A percentile compares a stretch with the other conserved stretches of the same genome.
Evolutionary conservation across 768 basidiomycete species (phyloP).

Genomic region (Mycena pura): DNA sequence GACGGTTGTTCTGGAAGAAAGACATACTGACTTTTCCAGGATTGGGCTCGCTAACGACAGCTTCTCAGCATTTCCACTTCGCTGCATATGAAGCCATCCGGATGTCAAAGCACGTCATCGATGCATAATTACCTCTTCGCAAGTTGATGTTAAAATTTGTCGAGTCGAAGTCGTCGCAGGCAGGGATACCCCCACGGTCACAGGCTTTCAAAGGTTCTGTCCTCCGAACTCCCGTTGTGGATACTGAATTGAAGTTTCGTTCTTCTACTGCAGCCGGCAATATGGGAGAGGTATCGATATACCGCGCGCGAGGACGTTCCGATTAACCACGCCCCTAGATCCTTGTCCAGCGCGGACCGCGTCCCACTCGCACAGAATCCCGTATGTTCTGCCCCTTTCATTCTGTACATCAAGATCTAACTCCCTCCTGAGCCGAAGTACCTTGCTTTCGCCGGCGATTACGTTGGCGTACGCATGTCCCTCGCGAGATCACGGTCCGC

Average conservation of each 20-base stretch:
- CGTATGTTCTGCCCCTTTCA: slow-evolving; percentile 56
- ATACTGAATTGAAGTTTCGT: neutral
- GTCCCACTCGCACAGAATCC: slow-evolving; percentile 80
- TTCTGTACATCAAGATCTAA: slow-evolving; percentile 24
- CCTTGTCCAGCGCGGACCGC: slow-evolving; percentile 80
- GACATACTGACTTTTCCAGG: slow-evolving; percentile 27
- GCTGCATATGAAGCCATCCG: slow-evolving; percentile 55
- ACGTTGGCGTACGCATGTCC: slow-evolving; percentile 44
- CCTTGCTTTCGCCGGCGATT: slow-evolving; percentile 51
- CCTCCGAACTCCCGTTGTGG: neutral
- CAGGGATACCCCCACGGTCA: slow-evolving; percentile 57
- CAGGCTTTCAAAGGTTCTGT: slow-evolving; percentile 66
- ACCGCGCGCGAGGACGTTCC: neutral
- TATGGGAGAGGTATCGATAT: slow-evolving; percentile 52
- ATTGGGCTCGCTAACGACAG: slow-evolving; percentile 73
- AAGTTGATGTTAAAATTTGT: slow-evolving; percentile 4
- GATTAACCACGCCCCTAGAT: slow-evolving; percentile 46
- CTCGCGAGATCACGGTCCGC: neutral
- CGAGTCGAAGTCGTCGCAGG: slow-evolving; percentile 73
- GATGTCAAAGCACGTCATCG: slow-evolving; percentile 41
- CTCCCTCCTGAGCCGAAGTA: slow-evolving; percentile 43
- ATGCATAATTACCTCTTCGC: slow-evolving; percentile 18
- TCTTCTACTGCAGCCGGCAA: slow-evolving; percentile 38
- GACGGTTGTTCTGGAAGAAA: neutral
- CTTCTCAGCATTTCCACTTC: slow-evolving; percentile 51